Evolutionary conservation across 306 rosid species (phyloP), one percentile per base, ranked within the genome.

Genomic region (Dryas drummondii): DNA sequence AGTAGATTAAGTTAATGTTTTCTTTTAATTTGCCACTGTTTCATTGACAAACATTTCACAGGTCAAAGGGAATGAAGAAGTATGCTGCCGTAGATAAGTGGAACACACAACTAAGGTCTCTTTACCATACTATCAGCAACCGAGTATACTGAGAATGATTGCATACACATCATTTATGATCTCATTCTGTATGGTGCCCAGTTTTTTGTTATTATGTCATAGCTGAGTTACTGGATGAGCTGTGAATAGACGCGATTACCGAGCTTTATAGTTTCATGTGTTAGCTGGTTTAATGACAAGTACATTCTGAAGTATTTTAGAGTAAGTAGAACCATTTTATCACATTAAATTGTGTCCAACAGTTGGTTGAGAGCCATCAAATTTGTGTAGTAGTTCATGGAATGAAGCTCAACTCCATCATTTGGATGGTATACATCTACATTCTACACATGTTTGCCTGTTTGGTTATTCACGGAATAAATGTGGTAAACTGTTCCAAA

Each of bases 21-120:
- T 49, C n/a, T 42, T 48, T 66, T 12, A 4, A 60, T 3, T 70
- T 45, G 41, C 52, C 70, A 50, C 70, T 46, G 27, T 45, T 55
- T 49, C 48, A n/a, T 32, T 74, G 32, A 13, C 41, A 59, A 59
- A 45, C 45, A 40, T 59, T 75, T 47, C 80, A 63, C 91, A 92
- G 96, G 89, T 92, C 96, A 10, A 93, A 93, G 83, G 98, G 98
- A 83, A 86, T 87, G 97, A 93, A 93, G 79, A 93, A 93, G 83
- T 93, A 91, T 77, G 81, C 96, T 27, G 99, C 97, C 6, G 72
- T 94, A 68, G 97, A 94, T 80, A 94, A 94, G 83, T 94, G 97
- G 98, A 93, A 93, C 83, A 86, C 92, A 42, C 98, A 93, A 80
- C 89, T 93, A 50, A 89, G 82, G 80, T 89, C 96, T 65, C 97